Evolutionary conservation across 164 flowering plant species (phyloP).

Genomic region (Saururus chinensis): DNA sequence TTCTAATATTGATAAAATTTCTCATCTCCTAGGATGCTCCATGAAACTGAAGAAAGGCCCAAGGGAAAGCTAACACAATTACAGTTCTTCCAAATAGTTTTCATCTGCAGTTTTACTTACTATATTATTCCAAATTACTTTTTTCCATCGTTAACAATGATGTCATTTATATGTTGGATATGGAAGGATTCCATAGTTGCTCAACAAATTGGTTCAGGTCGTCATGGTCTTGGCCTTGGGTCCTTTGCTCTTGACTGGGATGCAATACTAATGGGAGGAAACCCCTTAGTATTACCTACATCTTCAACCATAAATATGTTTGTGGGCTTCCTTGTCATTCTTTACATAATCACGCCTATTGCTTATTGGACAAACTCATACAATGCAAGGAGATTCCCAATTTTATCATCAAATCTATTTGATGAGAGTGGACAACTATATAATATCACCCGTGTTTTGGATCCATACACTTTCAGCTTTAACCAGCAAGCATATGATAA

Average conservation of each 20-base stretch:
- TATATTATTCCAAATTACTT: constrained; percentile 23
- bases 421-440: no score
- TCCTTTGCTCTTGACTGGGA: constrained; percentile 54
- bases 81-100: no score
- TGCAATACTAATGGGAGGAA: constrained; percentile 30
- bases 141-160: constrained; percentile 39
- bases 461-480: no score
- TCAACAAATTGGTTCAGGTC: constrained; percentile 53
- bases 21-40: no score
- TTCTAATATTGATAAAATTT: no score
- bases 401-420: constrained; percentile 35
- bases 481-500: no score
- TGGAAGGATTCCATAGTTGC: constrained; percentile 27
- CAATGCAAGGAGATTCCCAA: constrained; percentile 44
- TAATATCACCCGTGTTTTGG: constrained; percentile 25
- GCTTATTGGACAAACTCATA: constrained; percentile 47
- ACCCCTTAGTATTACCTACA: constrained; percentile 50
- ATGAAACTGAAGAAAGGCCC: no score
- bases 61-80: no score
- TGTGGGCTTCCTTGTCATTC: constrained; percentile 25
- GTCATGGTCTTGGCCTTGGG: constrained; percentile 46
- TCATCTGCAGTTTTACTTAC: constrained; percentile 39
- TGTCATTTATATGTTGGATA: constrained; percentile 52
- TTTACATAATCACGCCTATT: constrained; percentile 34
- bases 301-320: constrained; percentile 34